Conservation (phyloP, 306 rosid species). For the Senna tora region DNA sequence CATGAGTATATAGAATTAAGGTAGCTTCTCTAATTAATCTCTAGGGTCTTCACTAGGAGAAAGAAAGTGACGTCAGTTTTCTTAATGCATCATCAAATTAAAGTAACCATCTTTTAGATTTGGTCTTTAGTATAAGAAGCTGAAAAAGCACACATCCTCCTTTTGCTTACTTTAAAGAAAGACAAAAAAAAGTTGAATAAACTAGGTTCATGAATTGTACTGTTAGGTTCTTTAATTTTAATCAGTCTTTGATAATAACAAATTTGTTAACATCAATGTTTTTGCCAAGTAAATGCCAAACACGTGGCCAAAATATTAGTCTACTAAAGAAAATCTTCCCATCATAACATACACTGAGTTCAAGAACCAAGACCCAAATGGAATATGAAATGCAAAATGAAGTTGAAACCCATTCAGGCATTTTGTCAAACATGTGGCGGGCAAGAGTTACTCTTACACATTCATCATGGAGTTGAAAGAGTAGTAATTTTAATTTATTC, state of each 20-base stretch:
- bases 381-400: neutral
- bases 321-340: too few relatives aligned
- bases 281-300: too few relatives aligned
- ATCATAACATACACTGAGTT: too few relatives aligned
- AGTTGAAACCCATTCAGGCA: slow-evolving; percentile 1
- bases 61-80: slow-evolving; percentile 25
- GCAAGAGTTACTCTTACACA: neutral
- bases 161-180: slow-evolving; percentile 1
- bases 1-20: slow-evolving; percentile 25
- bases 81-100: slow-evolving; percentile 5
- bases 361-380: too few relatives aligned
- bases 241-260: too few relatives aligned
- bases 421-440: slow-evolving; percentile 24
- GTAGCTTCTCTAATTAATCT: slow-evolving; percentile 14
- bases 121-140: slow-evolving; percentile 25
- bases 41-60: neutral
- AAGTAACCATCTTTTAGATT: slow-evolving; percentile 29
- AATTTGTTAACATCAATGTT: too few relatives aligned
- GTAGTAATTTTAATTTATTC: neutral
- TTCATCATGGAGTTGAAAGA: neutral
- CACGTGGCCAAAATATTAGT: too few relatives aligned
- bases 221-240: too few relatives aligned
- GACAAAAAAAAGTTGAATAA: neutral
- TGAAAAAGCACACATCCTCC: slow-evolving; percentile 1
- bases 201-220: too few relatives aligned